Evolutionary conservation across 352 stramenopile genomes (phyloP).

Genomic region (Thraustochytrium striatum): DNA sequence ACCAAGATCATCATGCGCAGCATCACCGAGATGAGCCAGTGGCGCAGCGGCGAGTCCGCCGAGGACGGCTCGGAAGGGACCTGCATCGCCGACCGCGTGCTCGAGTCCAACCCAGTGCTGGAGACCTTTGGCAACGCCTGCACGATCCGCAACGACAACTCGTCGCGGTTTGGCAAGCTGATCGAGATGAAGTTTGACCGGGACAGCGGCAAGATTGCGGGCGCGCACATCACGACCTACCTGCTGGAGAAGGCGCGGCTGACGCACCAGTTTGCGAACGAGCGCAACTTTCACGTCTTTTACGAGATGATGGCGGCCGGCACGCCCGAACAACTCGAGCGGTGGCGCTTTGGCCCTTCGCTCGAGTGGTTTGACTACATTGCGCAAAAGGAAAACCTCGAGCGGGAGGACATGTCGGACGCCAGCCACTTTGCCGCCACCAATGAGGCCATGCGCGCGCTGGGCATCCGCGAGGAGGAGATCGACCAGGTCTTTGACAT

Average conservation of each 20-base stretch:
- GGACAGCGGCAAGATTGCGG: constrained; percentile 62
- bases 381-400: constrained; percentile 14
- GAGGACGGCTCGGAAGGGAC: neutral
- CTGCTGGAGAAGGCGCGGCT: constrained; percentile 81
- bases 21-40: constrained; percentile 65
- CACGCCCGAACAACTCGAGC: constrained; percentile 44
- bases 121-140: constrained; percentile 96
- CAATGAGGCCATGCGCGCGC: constrained; percentile 59
- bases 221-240: constrained; percentile 79
- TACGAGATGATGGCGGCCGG: constrained; percentile 68
- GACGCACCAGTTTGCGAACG: constrained; percentile 69
- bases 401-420: constrained; percentile 73
- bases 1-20: constrained; percentile 94
- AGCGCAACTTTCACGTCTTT: constrained; percentile 86
- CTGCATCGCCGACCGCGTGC: constrained; percentile 29
- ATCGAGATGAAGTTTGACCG: constrained; percentile 90
- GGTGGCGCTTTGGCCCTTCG: constrained; percentile 4
- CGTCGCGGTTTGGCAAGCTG: constrained; percentile 90
- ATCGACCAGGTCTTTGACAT: constrained; percentile 84
- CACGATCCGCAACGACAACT: constrained; percentile 94
- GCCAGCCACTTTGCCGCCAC: constrained; percentile 69
- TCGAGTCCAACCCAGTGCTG: constrained; percentile 88
- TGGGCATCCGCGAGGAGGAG: constrained; percentile 79
- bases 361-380: constrained; percentile 22
- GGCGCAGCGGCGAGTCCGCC: constrained; percentile 53